Evolutionary conservation across 2,329 filamentous ascomycete genomes (phyloP).

Genomic region (Paraphoma sp.): DNA sequence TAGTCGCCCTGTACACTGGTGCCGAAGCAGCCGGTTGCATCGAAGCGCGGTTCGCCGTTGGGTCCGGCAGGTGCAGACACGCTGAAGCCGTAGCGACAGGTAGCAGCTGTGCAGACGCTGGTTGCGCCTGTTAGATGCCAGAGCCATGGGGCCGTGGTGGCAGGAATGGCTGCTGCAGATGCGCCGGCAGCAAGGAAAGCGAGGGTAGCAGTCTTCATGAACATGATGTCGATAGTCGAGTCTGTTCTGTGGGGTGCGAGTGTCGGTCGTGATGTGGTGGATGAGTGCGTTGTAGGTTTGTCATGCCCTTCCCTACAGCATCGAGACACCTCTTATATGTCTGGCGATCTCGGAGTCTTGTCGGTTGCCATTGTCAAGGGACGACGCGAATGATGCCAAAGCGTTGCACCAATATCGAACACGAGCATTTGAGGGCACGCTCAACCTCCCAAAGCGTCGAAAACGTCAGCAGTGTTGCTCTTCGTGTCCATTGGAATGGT

Average conservation of each 20-base stretch:
- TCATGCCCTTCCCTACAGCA: neutral
- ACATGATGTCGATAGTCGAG: conserved; percentile 9
- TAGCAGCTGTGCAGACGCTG: conserved; percentile 26
- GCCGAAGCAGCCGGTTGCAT: conserved; percentile 17
- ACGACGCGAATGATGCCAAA: neutral
- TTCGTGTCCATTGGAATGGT: neutral
- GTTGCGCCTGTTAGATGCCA: conserved; percentile 25
- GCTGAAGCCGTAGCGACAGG: conserved; percentile 27
- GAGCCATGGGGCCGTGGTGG: conserved; percentile 11
- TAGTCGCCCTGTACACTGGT: conserved; percentile 18
- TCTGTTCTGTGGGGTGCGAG: neutral
- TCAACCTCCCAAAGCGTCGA: neutral
- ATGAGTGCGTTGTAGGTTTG: neutral
- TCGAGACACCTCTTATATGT: neutral
- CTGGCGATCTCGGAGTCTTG: neutral
- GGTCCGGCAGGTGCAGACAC: conserved; percentile 19
- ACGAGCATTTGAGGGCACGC: conserved; percentile 2
- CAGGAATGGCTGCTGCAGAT: conserved; percentile 4
- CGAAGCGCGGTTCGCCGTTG: conserved; percentile 18
- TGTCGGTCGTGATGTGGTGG: neutral
- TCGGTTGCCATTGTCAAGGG: neutral
- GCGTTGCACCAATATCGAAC: neutral
- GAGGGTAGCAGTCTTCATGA: conserved; percentile 14
- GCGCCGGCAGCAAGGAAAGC: conserved; percentile 13
- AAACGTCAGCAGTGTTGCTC: neutral